These are phyloP conservation scores for Apiospora aurea DNA, from an alignment of 2,329 filamentous ascomycete species.

Conservation along the genomic window DNA sequence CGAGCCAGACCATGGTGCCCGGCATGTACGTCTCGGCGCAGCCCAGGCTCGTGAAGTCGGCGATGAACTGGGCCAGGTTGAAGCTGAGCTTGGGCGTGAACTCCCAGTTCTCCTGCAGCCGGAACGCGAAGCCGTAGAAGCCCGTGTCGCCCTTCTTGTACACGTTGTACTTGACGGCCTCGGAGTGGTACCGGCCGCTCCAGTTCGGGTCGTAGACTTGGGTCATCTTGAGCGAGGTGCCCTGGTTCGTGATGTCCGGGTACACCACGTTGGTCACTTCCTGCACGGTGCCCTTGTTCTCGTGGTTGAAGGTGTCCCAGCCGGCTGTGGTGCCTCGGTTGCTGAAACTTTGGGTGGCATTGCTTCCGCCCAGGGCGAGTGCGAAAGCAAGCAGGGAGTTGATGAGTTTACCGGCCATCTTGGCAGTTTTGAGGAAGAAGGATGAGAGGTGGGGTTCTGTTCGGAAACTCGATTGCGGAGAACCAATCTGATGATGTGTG, in stretches of 20 bases:
- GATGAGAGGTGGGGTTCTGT: neutral
- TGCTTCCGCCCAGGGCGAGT: conserved; percentile 34
- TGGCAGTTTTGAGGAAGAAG: neutral
- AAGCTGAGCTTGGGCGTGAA: conserved; percentile 52
- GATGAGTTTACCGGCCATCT: neutral
- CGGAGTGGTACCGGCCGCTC: conserved; percentile 56
- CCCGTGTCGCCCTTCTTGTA: conserved; percentile 53
- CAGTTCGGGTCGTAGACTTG: conserved; percentile 51
- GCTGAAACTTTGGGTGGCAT: conserved; percentile 48
- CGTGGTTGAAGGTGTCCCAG: conserved; percentile 49
- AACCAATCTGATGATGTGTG: neutral
- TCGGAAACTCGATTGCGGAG: neutral
- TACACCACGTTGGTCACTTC: conserved; percentile 50
- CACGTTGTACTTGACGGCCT: conserved; percentile 51
- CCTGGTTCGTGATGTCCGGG: conserved; percentile 35
- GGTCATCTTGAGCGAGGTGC: conserved; percentile 52
- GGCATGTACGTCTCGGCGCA: conserved; percentile 57
- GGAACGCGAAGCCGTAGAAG: conserved; percentile 60
- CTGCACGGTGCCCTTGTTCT: conserved; percentile 50
- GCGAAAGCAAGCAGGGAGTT: conserved; percentile 25
- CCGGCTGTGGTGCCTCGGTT: conserved; percentile 50
- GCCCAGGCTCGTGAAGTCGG: conserved; percentile 51
- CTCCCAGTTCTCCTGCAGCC: conserved; percentile 54
- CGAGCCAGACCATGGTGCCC: conserved; percentile 55
- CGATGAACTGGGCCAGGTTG: conserved; percentile 60